Conservation (phyloP, 805 yeast genomes). For the Candida dendrica region DNA sequence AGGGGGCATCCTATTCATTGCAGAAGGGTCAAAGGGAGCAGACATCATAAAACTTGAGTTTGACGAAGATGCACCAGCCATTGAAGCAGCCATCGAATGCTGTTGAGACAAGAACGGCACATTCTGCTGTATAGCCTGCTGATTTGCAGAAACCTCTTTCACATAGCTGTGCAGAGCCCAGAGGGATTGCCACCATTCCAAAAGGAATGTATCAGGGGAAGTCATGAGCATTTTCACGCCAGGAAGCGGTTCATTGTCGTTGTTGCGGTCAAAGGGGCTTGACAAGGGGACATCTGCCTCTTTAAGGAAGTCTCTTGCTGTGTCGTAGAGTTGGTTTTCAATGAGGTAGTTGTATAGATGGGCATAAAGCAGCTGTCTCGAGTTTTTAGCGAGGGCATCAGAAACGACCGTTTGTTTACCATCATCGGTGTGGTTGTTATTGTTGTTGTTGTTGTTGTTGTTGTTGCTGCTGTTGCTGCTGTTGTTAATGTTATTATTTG, state of each 20-base stretch:
- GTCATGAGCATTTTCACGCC: slow-evolving; percentile 34
- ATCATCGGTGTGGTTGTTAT: neutral
- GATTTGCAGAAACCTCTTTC: slow-evolving; percentile 24
- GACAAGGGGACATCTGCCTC: slow-evolving; percentile 38
- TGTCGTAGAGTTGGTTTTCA: slow-evolving; percentile 39
- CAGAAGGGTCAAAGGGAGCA: no score
- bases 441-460: neutral
- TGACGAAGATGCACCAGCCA: slow-evolving; percentile 4
- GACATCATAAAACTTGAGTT: neutral
- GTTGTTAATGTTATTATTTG: no score
- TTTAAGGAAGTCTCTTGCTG: slow-evolving; percentile 39
- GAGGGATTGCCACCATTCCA: slow-evolving; percentile 52
- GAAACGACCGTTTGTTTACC: slow-evolving; percentile 24
- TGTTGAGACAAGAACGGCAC: no score
- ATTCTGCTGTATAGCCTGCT: slow-evolving; percentile 4
- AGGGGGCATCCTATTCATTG: slow-evolving; percentile 5
- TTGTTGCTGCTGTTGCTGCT: neutral
- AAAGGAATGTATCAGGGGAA: slow-evolving; percentile 38
- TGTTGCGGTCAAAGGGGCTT: slow-evolving; percentile 6
- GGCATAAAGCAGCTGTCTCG: slow-evolving; percentile 43
- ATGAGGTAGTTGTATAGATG: slow-evolving; percentile 44
- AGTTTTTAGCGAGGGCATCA: slow-evolving; percentile 39
- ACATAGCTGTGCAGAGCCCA: slow-evolving; percentile 43
- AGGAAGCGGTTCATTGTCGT: slow-evolving; percentile 16
- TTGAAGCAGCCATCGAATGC: no score